Percentiles rank a stretch among this genome's conserved stretches.
Evolutionary conservation across 768 basidiomycete genomes (phyloP).

Genomic region (Tylopilus plumbeoviolaceoides): DNA sequence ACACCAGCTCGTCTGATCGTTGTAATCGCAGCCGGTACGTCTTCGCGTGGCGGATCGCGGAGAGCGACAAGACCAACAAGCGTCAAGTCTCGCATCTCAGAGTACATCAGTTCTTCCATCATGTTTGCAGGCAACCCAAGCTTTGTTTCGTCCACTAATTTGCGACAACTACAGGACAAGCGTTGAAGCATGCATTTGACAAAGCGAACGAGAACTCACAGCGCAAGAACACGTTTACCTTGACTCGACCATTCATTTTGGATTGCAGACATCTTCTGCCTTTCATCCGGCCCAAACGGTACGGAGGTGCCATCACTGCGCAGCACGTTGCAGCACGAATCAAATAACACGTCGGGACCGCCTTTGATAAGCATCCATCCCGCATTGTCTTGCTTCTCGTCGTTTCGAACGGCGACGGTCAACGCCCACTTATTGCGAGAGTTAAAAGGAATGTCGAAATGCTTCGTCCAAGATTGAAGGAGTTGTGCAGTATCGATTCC

Average conservation of each 20-base stretch:
- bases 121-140: too few relatives aligned
- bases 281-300: slow-evolving; percentile 27
- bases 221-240: slow-evolving; percentile 52
- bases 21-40: slow-evolving; percentile 43
- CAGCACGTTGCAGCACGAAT: slow-evolving; percentile 34
- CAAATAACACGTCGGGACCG: slow-evolving; percentile 52
- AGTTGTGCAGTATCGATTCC: slow-evolving; percentile 18
- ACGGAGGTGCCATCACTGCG: slow-evolving; percentile 29
- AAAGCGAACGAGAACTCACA: slow-evolving; percentile 22
- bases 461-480: slow-evolving; percentile 19
- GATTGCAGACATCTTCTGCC: slow-evolving; percentile 19
- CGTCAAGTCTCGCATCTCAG: slow-evolving; percentile 36
- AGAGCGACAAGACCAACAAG: slow-evolving; percentile 51
- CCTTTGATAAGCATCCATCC: slow-evolving; percentile 50
- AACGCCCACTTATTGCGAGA: slow-evolving; percentile 58
- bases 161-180: slow-evolving; percentile 19
- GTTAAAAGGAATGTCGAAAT: slow-evolving; percentile 41
- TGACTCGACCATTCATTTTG: slow-evolving; percentile 43
- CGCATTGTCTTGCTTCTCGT: slow-evolving; percentile 2
- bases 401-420: slow-evolving; percentile 30
- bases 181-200: background rate
- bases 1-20: slow-evolving; percentile 49
- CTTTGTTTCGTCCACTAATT: too few relatives aligned
- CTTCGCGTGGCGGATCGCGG: slow-evolving; percentile 53
- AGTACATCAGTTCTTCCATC: slow-evolving; percentile 21